Percentiles rank a stretch among this genome's conserved stretches.
phyloP scores from a whole-genome alignment of 768 basidiomycete species.

The Dacryopinax primogenitus region DNA sequence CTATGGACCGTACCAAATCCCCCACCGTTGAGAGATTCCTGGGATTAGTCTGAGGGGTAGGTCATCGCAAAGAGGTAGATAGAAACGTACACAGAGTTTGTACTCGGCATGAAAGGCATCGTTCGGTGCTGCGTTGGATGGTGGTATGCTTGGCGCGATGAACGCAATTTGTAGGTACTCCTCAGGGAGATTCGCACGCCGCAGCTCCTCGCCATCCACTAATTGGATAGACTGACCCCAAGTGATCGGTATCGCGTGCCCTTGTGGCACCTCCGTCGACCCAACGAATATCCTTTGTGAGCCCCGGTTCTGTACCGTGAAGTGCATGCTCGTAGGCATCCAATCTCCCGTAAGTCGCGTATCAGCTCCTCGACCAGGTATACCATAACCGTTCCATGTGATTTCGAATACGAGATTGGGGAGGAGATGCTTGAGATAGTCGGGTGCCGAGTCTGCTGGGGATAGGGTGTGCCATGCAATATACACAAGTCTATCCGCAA shows the following conservation, averaged over 20 bases:
- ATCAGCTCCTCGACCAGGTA: not conserved
- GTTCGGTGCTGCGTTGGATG: not conserved
- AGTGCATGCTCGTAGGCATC: not conserved
- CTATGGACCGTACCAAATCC: too few species aligned
- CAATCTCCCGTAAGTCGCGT: not conserved
- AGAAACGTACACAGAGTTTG: not conserved
- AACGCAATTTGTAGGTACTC: not conserved
- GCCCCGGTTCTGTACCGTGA: not conserved
- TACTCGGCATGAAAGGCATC: not conserved
- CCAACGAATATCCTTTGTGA: not conserved
- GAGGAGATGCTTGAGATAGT: not conserved
- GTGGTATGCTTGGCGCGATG: not conserved
- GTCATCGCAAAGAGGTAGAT: too few species aligned
- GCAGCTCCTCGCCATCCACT: not conserved
- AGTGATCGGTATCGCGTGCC: not conserved
- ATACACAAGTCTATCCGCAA: not conserved
- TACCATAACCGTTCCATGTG: not conserved
- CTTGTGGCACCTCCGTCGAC: not conserved
- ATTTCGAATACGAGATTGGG: not conserved
- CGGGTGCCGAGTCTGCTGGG: not conserved
- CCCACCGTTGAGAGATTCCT: too few species aligned
- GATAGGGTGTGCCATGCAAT: not conserved
- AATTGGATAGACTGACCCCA: not conserved
- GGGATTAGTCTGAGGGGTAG: too few species aligned
- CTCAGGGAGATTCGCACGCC: not conserved